phyloP scores from a whole-genome alignment of 345 rosid genomes.

The Iberis pinnata region DNA sequence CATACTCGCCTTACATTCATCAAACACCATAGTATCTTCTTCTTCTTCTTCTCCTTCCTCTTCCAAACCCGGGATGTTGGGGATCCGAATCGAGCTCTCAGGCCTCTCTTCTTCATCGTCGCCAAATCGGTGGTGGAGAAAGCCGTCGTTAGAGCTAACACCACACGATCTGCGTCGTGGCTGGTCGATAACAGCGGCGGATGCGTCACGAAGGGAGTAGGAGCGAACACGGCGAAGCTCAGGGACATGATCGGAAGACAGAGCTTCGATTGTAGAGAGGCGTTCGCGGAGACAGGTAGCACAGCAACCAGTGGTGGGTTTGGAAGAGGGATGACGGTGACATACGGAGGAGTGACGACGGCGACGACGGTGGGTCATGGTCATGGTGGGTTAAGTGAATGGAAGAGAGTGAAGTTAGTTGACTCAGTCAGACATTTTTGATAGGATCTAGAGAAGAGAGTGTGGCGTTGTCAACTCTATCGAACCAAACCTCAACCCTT shows the following conservation, averaged over 20 bases:
- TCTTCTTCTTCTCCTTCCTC: too few species aligned
- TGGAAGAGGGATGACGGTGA: constrained; percentile 57
- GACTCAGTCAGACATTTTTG: too few species aligned
- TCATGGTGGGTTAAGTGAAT: too few species aligned
- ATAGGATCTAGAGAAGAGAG: too few species aligned
- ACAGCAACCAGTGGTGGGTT: constrained; percentile 56
- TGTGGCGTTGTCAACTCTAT: too few species aligned
- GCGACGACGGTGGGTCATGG: constrained; percentile 37
- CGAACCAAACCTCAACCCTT: too few species aligned
- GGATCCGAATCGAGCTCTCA: constrained; percentile 15
- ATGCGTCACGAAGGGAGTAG: constrained; percentile 19
- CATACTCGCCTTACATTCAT: too few species aligned
- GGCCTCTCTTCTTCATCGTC: constrained; percentile 25
- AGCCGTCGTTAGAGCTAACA: constrained; percentile 21
- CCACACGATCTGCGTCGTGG: constrained; percentile 57
- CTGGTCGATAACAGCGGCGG: constrained; percentile 27
- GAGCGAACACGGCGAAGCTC: constrained; percentile 30
- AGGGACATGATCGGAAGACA: constrained; percentile 20
- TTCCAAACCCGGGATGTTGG: constrained; percentile 21
- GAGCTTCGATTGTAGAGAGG: constrained; percentile 52
- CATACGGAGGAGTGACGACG: constrained; percentile 45
- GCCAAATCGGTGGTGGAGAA: too few species aligned
- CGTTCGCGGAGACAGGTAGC: constrained; percentile 76
- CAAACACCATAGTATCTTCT: too few species aligned
- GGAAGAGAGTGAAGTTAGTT: too few species aligned